phyloP scores from a whole-genome alignment of 257 asterid genomes.

The Dorcoceras hygrometricum region DNA sequence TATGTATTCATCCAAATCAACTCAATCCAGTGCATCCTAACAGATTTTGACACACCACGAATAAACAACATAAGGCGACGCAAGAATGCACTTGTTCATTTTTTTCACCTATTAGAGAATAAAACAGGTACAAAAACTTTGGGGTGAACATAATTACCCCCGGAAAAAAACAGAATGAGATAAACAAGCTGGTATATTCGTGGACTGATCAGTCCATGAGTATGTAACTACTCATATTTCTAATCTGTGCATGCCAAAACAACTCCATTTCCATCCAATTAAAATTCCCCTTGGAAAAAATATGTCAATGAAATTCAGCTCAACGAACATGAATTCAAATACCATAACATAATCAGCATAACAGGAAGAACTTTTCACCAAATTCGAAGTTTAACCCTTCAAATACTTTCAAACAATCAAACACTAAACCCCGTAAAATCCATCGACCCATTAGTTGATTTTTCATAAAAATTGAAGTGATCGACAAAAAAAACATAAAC shows the following conservation, averaged over 20 bases:
- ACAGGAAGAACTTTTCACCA: background rate
- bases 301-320: too few species aligned
- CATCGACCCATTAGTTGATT: background rate
- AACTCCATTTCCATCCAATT: background rate
- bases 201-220: background rate
- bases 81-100: too few species aligned
- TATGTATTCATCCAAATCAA: too few species aligned
- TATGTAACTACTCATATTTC: background rate
- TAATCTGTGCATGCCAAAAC: background rate
- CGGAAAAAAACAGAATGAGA: too few species aligned
- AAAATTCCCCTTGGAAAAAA: background rate
- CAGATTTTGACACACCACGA: too few species aligned
- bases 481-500: background rate
- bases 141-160: too few species aligned
- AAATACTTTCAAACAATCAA: background rate
- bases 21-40: too few species aligned
- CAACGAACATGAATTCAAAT: background rate
- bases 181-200: too few species aligned
- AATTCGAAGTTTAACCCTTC: background rate
- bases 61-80: too few species aligned
- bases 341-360: background rate
- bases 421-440: background rate
- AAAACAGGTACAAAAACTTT: too few species aligned
- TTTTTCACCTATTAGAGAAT: too few species aligned
- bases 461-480: background rate